phyloP scores from a whole-genome alignment of 441 rosid species.

The Eruca vesicaria region DNA sequence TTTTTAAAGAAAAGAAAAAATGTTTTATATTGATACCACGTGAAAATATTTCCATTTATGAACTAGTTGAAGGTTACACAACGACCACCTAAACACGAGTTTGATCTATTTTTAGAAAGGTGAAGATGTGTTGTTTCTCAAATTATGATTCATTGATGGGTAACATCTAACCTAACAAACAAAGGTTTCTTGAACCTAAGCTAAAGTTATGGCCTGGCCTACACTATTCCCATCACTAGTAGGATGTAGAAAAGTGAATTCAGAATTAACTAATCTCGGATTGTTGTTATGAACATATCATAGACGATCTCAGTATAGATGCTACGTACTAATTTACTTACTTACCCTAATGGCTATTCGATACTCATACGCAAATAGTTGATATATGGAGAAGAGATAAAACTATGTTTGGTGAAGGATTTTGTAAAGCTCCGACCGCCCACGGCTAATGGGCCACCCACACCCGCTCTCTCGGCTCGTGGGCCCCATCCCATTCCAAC shows the following conservation, averaged over 20 bases:
- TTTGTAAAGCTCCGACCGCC: too few species aligned
- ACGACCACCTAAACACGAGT: slow-evolving; percentile 1
- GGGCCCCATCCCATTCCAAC: too few species aligned
- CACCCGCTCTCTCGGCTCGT: too few species aligned
- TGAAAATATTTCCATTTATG: slow-evolving; percentile 14
- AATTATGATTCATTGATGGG: slow-evolving; percentile 6
- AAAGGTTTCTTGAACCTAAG: slow-evolving; percentile 13
- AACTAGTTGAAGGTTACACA: slow-evolving; percentile 4
- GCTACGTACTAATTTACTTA: too few species aligned
- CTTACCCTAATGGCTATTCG: not conserved
- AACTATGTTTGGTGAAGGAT: too few species aligned
- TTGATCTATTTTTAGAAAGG: not conserved
- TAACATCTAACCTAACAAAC: slow-evolving; percentile 5
- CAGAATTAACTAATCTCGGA: not conserved
- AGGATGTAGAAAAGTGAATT: not conserved
- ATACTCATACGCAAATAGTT: too few species aligned
- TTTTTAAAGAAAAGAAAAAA: too few species aligned
- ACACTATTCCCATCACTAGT: not conserved
- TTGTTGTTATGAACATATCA: not conserved
- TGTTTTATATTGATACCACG: not conserved
- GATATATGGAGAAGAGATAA: too few species aligned
- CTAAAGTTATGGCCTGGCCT: not conserved
- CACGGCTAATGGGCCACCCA: too few species aligned
- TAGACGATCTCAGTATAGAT: not conserved
- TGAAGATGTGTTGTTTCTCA: not conserved